Evolutionary conservation across 768 basidiomycete genomes (phyloP), one percentile per base, ranked within the genome.

Genomic region (Kwoniella sp.): DNA sequence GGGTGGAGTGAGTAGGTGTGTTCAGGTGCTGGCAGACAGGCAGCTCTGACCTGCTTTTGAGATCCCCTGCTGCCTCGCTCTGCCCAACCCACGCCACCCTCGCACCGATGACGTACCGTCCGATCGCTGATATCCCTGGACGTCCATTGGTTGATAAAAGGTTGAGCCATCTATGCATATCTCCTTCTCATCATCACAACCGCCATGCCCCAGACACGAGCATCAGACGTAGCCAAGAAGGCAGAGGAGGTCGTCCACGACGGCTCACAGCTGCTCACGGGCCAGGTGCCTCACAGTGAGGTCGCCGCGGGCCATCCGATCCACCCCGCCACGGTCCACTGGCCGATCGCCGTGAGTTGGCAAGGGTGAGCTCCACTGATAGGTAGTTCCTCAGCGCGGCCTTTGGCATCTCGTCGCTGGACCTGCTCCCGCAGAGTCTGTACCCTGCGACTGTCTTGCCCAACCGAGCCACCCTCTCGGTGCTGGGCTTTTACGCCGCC

Each of bases 401-500:
- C 9, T 71, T 70, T 52, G 57, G 55, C 4, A 36, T 70, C 36
- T 57, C 67, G 32, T 38, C 68, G 1, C 49, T 69, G 43, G 58
- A 63, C 49, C 34, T 67, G 45, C 54, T 67, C 9, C 70, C 71
- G 2, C 26, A 52, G 5, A 46, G 50, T 22, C 41, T 70, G 20
- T 51, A 67, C 7, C 41, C 53, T 6, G 40, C 62, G 22, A 26
- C 59, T 3, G 56, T 72, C 42, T 44, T 73, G 6, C 73, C 72
- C 3, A 56, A 67, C 8, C 50, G 54, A 26, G 53, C 59, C 1
- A 56, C 59, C 12, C 23, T 73, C 36, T 57, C 65, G 29, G 48
- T 61, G 12, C 27, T 75, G 20, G 63, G 65, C 1, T 65, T 73
- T 46, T 73, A 72, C 52, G 50, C 69, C 2, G 67, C 67, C 29